phyloP scores from a whole-genome alignment of 2,329 filamentous ascomycete genomes.

The Catunica adiposa region DNA sequence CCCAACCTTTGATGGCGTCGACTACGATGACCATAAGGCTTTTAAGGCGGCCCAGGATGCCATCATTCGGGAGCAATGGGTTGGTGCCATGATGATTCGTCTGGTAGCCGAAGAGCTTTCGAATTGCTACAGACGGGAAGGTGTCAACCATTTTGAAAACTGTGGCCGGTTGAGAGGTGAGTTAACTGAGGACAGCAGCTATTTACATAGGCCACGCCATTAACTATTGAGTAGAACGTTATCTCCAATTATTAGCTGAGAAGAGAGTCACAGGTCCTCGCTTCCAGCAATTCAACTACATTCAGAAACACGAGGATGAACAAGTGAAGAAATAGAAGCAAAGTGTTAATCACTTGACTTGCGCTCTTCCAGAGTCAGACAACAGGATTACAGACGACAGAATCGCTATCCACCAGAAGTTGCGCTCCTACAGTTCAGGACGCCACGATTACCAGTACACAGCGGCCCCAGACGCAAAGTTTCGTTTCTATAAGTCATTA shows the following conservation, averaged over 20 bases:
- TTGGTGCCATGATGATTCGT: conserved; percentile 75
- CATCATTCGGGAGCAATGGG: conserved; percentile 75
- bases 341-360: not conserved
- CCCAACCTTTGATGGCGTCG: conserved; percentile 71
- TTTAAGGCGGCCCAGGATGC: conserved; percentile 73
- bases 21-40: conserved; percentile 67
- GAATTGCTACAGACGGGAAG: conserved; percentile 73
- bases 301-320: conserved; percentile 32
- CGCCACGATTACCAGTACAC: not conserved
- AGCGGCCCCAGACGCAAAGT: conserved; percentile 12
- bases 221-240: conserved; percentile 43
- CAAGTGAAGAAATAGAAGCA: conserved; percentile 1
- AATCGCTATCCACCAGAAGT: conserved; percentile 5
- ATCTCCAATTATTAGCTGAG: conserved; percentile 60
- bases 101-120: conserved; percentile 67
- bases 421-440: conserved; percentile 7
- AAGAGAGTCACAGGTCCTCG: conserved; percentile 64
- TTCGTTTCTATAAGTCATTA: too few species aligned
- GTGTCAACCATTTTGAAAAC: conserved; percentile 78
- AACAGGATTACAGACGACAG: not conserved
- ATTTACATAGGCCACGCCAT: not conserved
- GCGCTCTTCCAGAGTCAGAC: not conserved
- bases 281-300: conserved; percentile 65
- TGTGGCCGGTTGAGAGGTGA: conserved; percentile 67
- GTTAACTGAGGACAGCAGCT: conserved; percentile 20